Evolutionary conservation across 73 alveolate genomes (phyloP).

Genomic region (Paramecium primaurelia): DNA sequence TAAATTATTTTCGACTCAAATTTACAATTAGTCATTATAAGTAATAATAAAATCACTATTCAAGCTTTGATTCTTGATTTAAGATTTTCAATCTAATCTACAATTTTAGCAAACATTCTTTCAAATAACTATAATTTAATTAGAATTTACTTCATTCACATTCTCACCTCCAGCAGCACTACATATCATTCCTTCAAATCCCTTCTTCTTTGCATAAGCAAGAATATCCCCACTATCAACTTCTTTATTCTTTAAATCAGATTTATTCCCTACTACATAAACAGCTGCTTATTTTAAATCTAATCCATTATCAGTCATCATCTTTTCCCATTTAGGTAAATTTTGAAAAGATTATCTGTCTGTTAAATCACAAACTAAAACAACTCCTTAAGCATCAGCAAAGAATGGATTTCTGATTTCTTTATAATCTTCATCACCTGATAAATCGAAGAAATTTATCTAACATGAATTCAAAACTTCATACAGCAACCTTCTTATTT

Average conservation of each 20-base stretch:
- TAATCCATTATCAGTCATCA: slow-evolving; percentile 57
- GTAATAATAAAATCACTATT: not conserved
- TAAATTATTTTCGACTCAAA: not conserved
- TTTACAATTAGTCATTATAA: not conserved
- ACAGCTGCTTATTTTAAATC: slow-evolving; percentile 29
- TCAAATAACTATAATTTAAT: slow-evolving; percentile 38
- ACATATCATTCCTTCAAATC: slow-evolving; percentile 24
- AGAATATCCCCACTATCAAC: slow-evolving; percentile 39
- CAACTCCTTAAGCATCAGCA: slow-evolving; percentile 58
- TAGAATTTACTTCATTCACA: slow-evolving; percentile 22
- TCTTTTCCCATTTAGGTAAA: slow-evolving; percentile 58
- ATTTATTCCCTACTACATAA: slow-evolving; percentile 57
- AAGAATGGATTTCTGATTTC: slow-evolving; percentile 61
- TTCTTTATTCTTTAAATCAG: slow-evolving; percentile 47
- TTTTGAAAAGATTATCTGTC: slow-evolving; percentile 12
- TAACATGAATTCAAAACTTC: not conserved
- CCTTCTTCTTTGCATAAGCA: slow-evolving; percentile 47
- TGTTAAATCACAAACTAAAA: slow-evolving; percentile 57
- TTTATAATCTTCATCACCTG: slow-evolving; percentile 91
- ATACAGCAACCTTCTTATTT: slow-evolving; percentile 78
- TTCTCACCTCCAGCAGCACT: slow-evolving; percentile 54
- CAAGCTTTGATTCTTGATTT: not conserved
- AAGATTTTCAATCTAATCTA: slow-evolving; percentile 31
- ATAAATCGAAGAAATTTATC: slow-evolving; percentile 93
- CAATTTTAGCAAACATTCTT: slow-evolving; percentile 45